phyloP scores from a whole-genome alignment of 2,329 filamentous ascomycete species.

The Fusarium albidum region DNA sequence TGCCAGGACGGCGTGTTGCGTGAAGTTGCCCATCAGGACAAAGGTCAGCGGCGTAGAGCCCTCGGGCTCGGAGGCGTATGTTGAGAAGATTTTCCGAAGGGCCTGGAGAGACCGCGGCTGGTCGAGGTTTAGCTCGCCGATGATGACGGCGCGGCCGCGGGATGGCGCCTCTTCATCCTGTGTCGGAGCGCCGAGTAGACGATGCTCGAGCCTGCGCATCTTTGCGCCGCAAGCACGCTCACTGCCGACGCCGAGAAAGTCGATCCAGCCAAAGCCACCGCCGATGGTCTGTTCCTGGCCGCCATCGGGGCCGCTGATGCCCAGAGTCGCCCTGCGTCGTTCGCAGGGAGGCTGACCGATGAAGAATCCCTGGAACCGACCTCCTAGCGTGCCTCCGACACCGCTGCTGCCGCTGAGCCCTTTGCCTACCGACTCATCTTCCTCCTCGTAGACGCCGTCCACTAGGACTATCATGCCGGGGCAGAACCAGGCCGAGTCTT shows the following conservation, averaged over 20 bases:
- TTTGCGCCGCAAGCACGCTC: constrained; percentile 82
- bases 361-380: constrained; percentile 88
- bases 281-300: constrained; percentile 69
- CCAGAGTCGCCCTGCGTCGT: constrained; percentile 79
- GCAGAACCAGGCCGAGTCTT: constrained; percentile 89
- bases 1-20: constrained; percentile 69
- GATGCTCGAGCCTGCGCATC: constrained; percentile 82
- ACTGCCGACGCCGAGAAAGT: constrained; percentile 91
- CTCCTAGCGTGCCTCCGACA: constrained; percentile 90
- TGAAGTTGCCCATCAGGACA: constrained; percentile 87
- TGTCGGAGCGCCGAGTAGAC: constrained; percentile 62
- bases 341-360: constrained; percentile 93
- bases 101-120: constrained; percentile 82
- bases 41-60: constrained; percentile 78
- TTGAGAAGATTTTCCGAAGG: constrained; percentile 77
- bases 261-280: constrained; percentile 94
- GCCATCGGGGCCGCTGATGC: constrained; percentile 69
- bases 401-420: constrained; percentile 80
- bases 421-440: constrained; percentile 75
- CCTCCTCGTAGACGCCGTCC: constrained; percentile 96
- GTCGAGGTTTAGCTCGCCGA: constrained; percentile 89
- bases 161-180: constrained; percentile 46
- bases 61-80: constrained; percentile 73
- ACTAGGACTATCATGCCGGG: constrained; percentile 96
- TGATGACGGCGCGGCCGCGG: constrained; percentile 71